A percentile compares a stretch with the other conserved stretches of the same genome.
Conservation (phyloP, 1,284 basidiomycete genomes). For the Irpex sp. region DNA sequence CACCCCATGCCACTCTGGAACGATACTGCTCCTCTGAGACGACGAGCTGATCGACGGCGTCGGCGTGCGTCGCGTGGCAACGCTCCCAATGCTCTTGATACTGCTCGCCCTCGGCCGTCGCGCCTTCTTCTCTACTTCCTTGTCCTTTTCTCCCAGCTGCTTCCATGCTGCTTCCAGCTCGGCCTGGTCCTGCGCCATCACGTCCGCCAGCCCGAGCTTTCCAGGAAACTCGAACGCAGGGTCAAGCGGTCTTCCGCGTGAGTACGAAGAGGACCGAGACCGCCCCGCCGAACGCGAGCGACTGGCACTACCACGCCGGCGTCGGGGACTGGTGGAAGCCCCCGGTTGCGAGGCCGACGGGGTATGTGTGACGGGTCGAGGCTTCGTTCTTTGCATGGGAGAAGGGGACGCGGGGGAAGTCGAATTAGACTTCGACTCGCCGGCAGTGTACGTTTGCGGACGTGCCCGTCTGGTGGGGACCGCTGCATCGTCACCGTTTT, state of each 20-base stretch:
- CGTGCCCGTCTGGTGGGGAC: neutral
- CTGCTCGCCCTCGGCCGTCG: neutral
- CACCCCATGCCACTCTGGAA: conserved; percentile 14
- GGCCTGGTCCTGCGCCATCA: conserved; percentile 2
- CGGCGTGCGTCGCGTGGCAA: conserved; percentile 34
- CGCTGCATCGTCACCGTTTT: conserved; percentile 18
- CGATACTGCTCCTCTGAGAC: conserved; percentile 16
- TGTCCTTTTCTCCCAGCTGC: neutral
- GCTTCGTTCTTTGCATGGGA: neutral
- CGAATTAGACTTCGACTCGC: neutral
- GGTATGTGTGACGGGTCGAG: neutral
- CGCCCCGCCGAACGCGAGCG: neutral
- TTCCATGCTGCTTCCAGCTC: conserved; percentile 6
- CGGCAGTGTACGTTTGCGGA: neutral
- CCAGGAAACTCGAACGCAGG: neutral
- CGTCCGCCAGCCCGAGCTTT: neutral
- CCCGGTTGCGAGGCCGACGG: neutral
- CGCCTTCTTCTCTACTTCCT: neutral
- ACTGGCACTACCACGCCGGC: neutral
- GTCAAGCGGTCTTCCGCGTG: neutral
- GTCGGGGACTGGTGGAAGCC: neutral
- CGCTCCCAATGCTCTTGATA: conserved; percentile 42
- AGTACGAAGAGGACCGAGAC: neutral
- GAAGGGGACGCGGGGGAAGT: neutral
- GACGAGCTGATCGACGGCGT: conserved; percentile 16